phyloP scores from a whole-genome alignment of 2,329 filamentous ascomycete species.

The Colletotrichum agaves region DNA sequence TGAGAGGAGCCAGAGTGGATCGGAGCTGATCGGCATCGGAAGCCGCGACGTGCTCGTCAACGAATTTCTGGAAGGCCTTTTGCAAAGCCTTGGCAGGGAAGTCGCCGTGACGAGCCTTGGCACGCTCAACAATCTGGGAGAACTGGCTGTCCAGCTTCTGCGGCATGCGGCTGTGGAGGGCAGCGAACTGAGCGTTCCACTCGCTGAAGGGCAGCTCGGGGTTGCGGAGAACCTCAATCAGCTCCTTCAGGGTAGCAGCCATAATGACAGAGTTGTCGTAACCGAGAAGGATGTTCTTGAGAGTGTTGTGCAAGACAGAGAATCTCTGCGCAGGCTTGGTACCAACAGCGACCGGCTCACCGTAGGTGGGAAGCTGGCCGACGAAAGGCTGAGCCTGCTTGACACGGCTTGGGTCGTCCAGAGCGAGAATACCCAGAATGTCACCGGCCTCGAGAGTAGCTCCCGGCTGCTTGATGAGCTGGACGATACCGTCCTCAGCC shows the following conservation, averaged over 20 bases:
- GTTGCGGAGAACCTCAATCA: conserved; percentile 90
- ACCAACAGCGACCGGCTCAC: conserved; percentile 86
- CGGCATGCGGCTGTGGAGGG: conserved; percentile 96
- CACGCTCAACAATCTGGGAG: conserved; percentile 85
- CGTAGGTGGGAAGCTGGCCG: conserved; percentile 87
- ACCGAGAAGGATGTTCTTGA: conserved; percentile 88
- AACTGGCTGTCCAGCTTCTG: conserved; percentile 88
- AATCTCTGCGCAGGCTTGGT: conserved; percentile 93
- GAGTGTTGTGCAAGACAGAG: conserved; percentile 77
- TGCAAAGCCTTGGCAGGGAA: conserved; percentile 91
- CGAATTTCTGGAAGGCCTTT: conserved; percentile 87
- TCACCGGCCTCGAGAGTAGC: conserved; percentile 98
- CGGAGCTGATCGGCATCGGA: conserved; percentile 80
- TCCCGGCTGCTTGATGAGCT: conserved; percentile 98
- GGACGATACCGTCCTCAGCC: conserved; percentile 94
- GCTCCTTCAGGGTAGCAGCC: conserved; percentile 83
- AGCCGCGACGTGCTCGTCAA: conserved; percentile 84
- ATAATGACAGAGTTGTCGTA: conserved; percentile 99
- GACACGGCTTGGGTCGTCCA: conserved; percentile 95
- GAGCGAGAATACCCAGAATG: conserved; percentile 94
- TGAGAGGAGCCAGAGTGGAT: conserved; percentile 78
- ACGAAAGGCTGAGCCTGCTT: conserved; percentile 97
- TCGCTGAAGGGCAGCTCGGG: conserved; percentile 94
- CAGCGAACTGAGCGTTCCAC: conserved; percentile 95
- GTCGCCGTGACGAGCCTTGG: conserved; percentile 80